phyloP scores from a whole-genome alignment of 345 rosid genomes.

The Garcia nutans region DNA sequence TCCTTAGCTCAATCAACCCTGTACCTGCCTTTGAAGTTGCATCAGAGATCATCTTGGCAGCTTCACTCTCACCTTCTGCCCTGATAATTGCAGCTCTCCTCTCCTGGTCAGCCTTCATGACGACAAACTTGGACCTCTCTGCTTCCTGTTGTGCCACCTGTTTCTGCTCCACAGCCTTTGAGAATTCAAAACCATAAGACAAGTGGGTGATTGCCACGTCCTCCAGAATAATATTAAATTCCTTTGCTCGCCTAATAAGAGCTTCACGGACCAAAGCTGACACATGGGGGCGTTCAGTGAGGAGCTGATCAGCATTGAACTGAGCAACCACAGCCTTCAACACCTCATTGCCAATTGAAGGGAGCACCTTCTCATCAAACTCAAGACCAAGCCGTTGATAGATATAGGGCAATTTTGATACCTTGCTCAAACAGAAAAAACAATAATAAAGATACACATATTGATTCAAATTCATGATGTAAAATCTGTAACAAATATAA shows the following conservation, averaged over 20 bases:
- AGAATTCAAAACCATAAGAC: constrained; percentile 89
- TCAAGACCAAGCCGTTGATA: constrained; percentile 89
- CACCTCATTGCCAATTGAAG: constrained; percentile 98
- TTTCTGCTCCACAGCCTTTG: constrained; percentile 93
- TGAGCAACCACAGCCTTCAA: constrained; percentile 96
- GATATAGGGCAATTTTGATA: constrained; percentile 61
- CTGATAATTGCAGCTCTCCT: constrained; percentile 93
- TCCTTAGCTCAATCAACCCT: constrained; percentile 94
- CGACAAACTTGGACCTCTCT: constrained; percentile 89
- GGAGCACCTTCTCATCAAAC: constrained; percentile 93
- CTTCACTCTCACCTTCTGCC: constrained; percentile 99
- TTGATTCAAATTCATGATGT: neutral
- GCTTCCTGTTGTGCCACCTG: constrained; percentile 99
- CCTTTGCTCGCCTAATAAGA: constrained; percentile 71
- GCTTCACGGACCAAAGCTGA: constrained; percentile 80
- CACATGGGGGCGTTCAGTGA: constrained; percentile 96
- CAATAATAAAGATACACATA: neutral
- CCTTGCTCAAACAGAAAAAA: constrained; percentile 39
- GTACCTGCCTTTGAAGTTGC: constrained; percentile 79
- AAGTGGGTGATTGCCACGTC: constrained; percentile 96
- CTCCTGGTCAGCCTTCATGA: constrained; percentile 98
- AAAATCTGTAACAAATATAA: neutral
- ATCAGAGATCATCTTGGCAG: constrained; percentile 85
- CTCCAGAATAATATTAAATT: constrained; percentile 82
- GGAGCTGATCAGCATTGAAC: constrained; percentile 98